phyloP scores from a whole-genome alignment of 306 rosid genomes.

The Vicia faba region DNA sequence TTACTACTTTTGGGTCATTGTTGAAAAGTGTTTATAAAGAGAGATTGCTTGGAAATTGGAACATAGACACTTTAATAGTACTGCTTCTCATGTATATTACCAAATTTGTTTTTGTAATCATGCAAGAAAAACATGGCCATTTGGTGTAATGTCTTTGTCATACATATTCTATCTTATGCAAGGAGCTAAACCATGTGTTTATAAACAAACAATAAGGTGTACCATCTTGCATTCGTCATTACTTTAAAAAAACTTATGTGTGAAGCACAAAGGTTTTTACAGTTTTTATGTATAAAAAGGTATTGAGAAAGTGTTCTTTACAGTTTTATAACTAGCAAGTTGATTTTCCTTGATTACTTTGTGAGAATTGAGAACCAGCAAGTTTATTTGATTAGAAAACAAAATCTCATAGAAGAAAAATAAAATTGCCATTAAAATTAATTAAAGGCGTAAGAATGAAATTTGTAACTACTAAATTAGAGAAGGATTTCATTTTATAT shows the following conservation, averaged over 20 bases:
- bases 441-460: neutral
- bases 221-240: neutral
- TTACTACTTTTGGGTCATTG: slow-evolving; percentile 31
- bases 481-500: too few relatives aligned
- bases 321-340: slow-evolving; percentile 7
- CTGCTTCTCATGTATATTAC: slow-evolving; percentile 37
- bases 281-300: neutral
- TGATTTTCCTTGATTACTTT: neutral
- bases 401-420: neutral
- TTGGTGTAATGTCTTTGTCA: slow-evolving; percentile 57
- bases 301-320: neutral
- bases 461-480: neutral
- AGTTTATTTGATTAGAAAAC: neutral
- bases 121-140: slow-evolving; percentile 46
- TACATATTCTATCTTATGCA: slow-evolving; percentile 33
- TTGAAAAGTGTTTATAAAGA: slow-evolving; percentile 36
- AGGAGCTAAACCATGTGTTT: slow-evolving; percentile 32
- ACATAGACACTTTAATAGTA: slow-evolving; percentile 41
- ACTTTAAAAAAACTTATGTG: slow-evolving; percentile 12
- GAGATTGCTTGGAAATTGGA: slow-evolving; percentile 38
- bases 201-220: slow-evolving; percentile 4
- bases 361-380: neutral
- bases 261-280: slow-evolving; percentile 32
- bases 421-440: neutral
- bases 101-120: slow-evolving; percentile 45